Percentiles rank a stretch among this genome's conserved stretches.
These are phyloP conservation scores for Colletotrichum scovillei DNA, from an alignment of 2,329 filamentous ascomycete genomes.

Conservation along the genomic window DNA sequence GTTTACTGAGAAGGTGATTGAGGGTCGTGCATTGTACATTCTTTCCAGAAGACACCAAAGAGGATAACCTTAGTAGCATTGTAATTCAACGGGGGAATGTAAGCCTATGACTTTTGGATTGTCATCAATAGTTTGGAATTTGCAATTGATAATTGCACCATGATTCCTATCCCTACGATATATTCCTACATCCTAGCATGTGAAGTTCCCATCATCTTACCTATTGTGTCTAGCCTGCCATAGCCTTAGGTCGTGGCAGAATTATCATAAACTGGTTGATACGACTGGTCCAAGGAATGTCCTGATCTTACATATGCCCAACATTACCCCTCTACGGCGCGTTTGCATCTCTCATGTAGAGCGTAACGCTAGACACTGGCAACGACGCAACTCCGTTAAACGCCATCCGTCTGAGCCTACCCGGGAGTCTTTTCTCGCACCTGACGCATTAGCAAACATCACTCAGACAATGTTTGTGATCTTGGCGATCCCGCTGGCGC, in stretches of 20 bases:
- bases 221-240: not conserved
- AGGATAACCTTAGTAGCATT: not conserved
- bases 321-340: not conserved
- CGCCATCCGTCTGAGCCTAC: constrained; percentile 42
- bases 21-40: not conserved
- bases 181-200: not conserved
- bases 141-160: not conserved
- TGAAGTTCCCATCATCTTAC: not conserved
- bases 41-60: not conserved
- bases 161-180: not conserved
- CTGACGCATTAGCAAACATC: constrained; percentile 6
- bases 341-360: constrained; percentile 36
- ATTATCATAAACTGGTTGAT: not conserved
- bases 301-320: not conserved
- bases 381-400: constrained; percentile 44
- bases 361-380: constrained; percentile 42
- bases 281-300: not conserved
- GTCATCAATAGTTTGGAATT: rapidly evolving
- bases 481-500: constrained; percentile 17
- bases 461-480: not conserved
- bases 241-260: too few species aligned
- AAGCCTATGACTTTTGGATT: not conserved
- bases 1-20: not conserved
- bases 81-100: too few species aligned
- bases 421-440: constrained; percentile 26